phyloP scores from a whole-genome alignment of 2,329 filamentous ascomycete genomes.

The Fusarium sp. region DNA sequence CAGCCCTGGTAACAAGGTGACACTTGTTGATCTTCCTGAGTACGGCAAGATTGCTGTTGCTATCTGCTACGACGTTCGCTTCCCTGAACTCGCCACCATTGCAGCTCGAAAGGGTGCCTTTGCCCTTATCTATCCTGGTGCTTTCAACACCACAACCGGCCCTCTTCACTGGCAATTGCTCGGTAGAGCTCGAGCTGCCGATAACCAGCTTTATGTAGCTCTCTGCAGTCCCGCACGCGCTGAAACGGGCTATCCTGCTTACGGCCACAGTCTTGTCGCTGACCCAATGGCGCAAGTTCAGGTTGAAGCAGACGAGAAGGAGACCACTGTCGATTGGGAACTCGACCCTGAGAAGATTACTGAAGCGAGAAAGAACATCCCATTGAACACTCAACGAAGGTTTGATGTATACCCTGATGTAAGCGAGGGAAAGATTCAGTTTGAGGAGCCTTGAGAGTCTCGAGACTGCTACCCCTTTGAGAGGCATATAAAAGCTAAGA shows the following conservation, averaged over 20 bases:
- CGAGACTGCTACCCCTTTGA: neutral
- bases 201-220: constrained; percentile 94
- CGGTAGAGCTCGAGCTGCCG: constrained; percentile 83
- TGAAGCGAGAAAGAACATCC: constrained; percentile 83
- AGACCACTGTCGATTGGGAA: constrained; percentile 79
- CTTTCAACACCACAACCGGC: constrained; percentile 95
- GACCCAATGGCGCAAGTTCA: constrained; percentile 90
- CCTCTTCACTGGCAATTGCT: constrained; percentile 90
- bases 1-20: constrained; percentile 84
- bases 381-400: constrained; percentile 82
- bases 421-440: constrained; percentile 65
- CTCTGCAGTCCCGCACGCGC: constrained; percentile 90
- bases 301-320: constrained; percentile 79
- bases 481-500: neutral
- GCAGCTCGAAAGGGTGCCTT: constrained; percentile 89
- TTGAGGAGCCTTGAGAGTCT: constrained; percentile 44
- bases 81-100: constrained; percentile 91
- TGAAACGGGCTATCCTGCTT: constrained; percentile 83
- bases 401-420: constrained; percentile 98
- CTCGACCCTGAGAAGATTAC: constrained; percentile 75
- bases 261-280: constrained; percentile 88
- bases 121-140: constrained; percentile 90
- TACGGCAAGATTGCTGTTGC: constrained; percentile 89
- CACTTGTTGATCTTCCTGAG: constrained; percentile 84
- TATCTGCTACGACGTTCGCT: constrained; percentile 98